Conservation (phyloP, 257 asterid species). For the Linaria vulgaris region DNA sequence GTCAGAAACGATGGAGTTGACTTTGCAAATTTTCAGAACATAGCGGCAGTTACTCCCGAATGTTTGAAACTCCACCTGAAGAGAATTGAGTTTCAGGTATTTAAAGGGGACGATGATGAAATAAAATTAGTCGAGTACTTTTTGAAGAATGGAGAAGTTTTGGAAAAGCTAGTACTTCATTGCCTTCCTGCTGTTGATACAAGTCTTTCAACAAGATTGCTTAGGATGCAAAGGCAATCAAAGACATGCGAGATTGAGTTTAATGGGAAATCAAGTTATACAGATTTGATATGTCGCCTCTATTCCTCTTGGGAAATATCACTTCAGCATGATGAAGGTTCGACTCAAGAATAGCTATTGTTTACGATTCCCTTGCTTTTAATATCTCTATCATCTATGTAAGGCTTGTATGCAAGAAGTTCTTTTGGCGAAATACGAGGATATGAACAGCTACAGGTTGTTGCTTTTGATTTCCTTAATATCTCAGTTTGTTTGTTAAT, state of each 20-base stretch:
- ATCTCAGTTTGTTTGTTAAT: too few relatives aligned
- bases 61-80: not conserved
- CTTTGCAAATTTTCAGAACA: not conserved
- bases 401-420: too few relatives aligned
- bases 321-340: too few relatives aligned
- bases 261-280: not conserved
- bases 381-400: too few relatives aligned
- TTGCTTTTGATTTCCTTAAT: too few relatives aligned
- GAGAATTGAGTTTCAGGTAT: constrained; percentile 11
- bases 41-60: not conserved
- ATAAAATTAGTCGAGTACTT: not conserved
- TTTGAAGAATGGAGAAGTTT: constrained; percentile 2
- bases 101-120: constrained; percentile 5
- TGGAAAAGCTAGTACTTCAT: not conserved
- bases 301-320: too few relatives aligned
- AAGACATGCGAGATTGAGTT: not conserved
- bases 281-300: too few relatives aligned
- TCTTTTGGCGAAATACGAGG: too few relatives aligned
- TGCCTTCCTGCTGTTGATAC: not conserved
- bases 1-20: not conserved
- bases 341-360: too few relatives aligned
- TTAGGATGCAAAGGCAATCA: not conserved
- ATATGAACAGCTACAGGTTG: too few relatives aligned
- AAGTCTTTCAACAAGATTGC: not conserved
- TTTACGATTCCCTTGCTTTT: too few relatives aligned